Evolutionary conservation across 1,139 yeast species (phyloP), one percentile per base, ranked within the genome.

Genomic region (Dujonia santamariae): DNA sequence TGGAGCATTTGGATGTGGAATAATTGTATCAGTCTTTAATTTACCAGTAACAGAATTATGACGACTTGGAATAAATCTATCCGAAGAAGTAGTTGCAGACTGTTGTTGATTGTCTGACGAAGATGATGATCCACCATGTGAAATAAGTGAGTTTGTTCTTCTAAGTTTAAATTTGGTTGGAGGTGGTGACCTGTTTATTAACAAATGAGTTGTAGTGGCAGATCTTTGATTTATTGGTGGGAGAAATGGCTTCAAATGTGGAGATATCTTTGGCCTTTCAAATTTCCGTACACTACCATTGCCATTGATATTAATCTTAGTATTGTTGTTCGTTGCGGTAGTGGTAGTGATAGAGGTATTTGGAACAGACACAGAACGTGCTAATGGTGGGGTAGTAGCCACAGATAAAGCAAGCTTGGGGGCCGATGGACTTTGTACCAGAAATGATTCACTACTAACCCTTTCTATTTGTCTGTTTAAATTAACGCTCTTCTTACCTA

Each of bases 1-100:
- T 29, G 73, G 67, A 21, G 75, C 75, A 48, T 67, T 67, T 4
- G 75, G 74, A 37, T 56, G 69, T 8, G 74, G 74, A 23, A 45
- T 48, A 15, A 50, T 44, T 19, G 48, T 49, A 19, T 54, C 48
- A 7, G 68, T 54, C 24, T 61, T 56, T 28, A 70, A 50, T 36
- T 67, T 67, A 5, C 71, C 67, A 3, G 67, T 60, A n/a, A 51
- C 48, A 3, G 72, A 58, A 44, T 68, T 67, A 37, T 66, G 69
- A 35, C 70, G 60, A 13, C 70, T 61, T 15, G 76, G 76, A 38
- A 70, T 70, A 42, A 70, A 70, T 35, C 76, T 43, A 46, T 70
- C 72, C 3, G 61, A 50, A 1, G 64, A 46, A 5, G 56, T 40
- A 11, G 56, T 42, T 3, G 58, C 37, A 7, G 52, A 43, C 34